Evolutionary conservation across 192 early-diverging fungal species (phyloP).

Genomic region (Coemansia sp.): DNA sequence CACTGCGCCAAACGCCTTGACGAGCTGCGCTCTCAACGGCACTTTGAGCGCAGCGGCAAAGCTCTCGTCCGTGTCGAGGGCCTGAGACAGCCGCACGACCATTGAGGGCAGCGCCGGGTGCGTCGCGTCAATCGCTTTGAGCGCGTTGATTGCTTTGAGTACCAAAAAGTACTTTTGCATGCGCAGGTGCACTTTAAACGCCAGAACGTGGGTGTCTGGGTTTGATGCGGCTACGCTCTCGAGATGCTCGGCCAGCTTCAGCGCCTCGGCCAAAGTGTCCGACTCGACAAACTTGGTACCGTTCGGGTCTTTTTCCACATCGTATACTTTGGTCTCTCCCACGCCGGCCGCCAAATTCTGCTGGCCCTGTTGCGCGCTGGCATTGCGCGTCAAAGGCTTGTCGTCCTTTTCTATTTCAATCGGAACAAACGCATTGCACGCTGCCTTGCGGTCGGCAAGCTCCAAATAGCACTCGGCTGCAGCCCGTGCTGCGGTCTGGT

Average conservation of each 20-base stretch:
- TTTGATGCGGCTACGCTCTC: conserved; percentile 23
- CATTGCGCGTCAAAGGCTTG: conserved; percentile 54
- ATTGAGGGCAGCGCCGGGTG: conserved; percentile 37
- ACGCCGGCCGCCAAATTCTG: conserved; percentile 44
- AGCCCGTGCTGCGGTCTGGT: conserved; percentile 68
- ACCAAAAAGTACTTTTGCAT: conserved; percentile 55
- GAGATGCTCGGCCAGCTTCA: conserved; percentile 75
- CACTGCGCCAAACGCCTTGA: conserved; percentile 38
- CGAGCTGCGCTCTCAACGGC: conserved; percentile 40
- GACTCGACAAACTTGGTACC: conserved; percentile 55
- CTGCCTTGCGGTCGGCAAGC: conserved; percentile 48
- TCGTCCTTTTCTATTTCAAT: conserved; percentile 18
- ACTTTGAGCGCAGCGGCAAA: conserved; percentile 54
- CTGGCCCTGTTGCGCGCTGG: conserved; percentile 59
- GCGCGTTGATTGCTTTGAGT: conserved; percentile 46
- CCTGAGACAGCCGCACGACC: conserved; percentile 28
- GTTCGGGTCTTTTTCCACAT: conserved; percentile 40
- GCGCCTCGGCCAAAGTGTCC: conserved; percentile 68
- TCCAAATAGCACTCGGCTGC: conserved; percentile 66
- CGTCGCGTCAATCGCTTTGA: conserved; percentile 28
- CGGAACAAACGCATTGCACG: conserved; percentile 34
- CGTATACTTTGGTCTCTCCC: conserved; percentile 56
- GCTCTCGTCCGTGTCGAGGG: conserved; percentile 31
- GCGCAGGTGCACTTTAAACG: conserved; percentile 51
- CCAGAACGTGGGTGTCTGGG: conserved; percentile 29